Evolutionary conservation across 768 basidiomycete species (phyloP), one percentile per base, ranked within the genome.

Genomic region (Boletus subcaerulescens): DNA sequence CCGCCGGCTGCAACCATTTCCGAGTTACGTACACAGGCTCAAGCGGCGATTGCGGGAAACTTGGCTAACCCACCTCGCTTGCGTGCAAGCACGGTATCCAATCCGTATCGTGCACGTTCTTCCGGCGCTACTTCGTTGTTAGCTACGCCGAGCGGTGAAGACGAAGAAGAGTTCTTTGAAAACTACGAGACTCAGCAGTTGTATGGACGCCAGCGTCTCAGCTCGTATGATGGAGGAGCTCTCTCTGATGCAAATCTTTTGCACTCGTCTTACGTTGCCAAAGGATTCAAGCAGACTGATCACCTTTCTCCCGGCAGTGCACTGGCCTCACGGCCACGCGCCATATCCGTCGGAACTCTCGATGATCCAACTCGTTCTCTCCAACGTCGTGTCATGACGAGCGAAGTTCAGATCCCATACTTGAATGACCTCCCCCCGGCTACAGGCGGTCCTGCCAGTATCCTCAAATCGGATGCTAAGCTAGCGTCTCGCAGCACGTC

Each of bases 31-130:
- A 90, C 82, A 60, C 93, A 94, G 67, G 89, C 91, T 38, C 93
- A 94, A 71, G 88, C 89, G 43, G 93, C 90, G 36, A 92, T 95
- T 67, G 87, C 91, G 26, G 87, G 87, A 48, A 91, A 89, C 64
- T 75, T 93, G 42, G 85, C 83, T 51, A 86, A 87, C 61, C 89
- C 89, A 17, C 84, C 90, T 48, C 83, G 94, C 57, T 74, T 86
- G 68, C 86, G 94, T 10, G 93, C 94, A 15, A 94, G 82, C 65
- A 98, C 94, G 1, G 93, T 98, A 15, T 96, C 94, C 13, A 89
- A 91, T 67, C 91, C 93, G n/a, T 94, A 93, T 70, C 84, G 91
- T 57, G 75, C 78, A 50, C 78, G 87, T 58, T 76, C 87, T 53
- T 77, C 83, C 45, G 77, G 76, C 17, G 72, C 78, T n/a, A 75